These are phyloP conservation scores for Exophiala sideris DNA, from an alignment of 2,329 filamentous ascomycete genomes.

Conservation along the genomic window DNA sequence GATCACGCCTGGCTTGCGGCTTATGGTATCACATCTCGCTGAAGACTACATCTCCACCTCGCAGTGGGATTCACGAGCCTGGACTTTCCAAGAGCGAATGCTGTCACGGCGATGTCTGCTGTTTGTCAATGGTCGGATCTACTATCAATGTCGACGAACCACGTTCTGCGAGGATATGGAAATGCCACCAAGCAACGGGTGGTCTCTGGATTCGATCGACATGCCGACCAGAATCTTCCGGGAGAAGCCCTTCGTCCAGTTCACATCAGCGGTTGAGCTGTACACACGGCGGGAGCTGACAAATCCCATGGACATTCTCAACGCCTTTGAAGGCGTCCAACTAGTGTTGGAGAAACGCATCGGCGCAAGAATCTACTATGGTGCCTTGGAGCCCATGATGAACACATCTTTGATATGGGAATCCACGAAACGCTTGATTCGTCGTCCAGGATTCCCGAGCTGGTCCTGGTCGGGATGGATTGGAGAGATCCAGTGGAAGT, in stretches of 20 bases:
- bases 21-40: slow-evolving; percentile 29
- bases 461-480: slow-evolving; percentile 30
- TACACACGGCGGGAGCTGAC: slow-evolving; percentile 29
- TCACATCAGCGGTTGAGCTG: slow-evolving; percentile 28
- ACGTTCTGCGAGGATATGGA: slow-evolving; percentile 30
- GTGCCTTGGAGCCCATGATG: slow-evolving; percentile 26
- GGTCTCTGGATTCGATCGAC: slow-evolving; percentile 29
- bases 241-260: slow-evolving; percentile 28
- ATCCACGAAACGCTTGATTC: slow-evolving; percentile 26
- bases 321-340: slow-evolving; percentile 28
- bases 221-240: slow-evolving; percentile 30
- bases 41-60: slow-evolving; percentile 31
- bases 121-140: slow-evolving; percentile 33
- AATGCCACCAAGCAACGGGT: slow-evolving; percentile 24
- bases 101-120: slow-evolving; percentile 37
- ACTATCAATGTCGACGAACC: slow-evolving; percentile 28
- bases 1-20: slow-evolving; percentile 25
- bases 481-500: slow-evolving; percentile 30
- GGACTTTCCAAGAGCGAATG: slow-evolving; percentile 42
- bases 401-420: slow-evolving; percentile 29
- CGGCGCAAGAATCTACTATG: slow-evolving; percentile 24
- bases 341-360: slow-evolving; percentile 28
- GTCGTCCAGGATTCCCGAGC: slow-evolving; percentile 23
- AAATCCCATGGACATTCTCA: slow-evolving; percentile 26
- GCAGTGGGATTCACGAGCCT: slow-evolving; percentile 37